Conservation (phyloP, 805 yeast genomes). For the Pichia insulana region DNA sequence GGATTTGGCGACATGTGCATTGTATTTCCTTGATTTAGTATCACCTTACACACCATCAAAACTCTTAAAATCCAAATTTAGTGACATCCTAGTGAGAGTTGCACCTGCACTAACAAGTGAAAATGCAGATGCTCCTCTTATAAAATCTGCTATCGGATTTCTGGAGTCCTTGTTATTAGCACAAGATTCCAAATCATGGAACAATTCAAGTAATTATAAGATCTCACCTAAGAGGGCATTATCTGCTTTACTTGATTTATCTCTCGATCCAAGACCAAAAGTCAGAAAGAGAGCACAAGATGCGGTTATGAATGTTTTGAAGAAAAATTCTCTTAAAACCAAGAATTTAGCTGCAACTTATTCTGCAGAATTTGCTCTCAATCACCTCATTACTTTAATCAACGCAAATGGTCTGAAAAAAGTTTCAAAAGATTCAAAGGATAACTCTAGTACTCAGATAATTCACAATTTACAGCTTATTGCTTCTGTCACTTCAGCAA, state of each 20-base stretch:
- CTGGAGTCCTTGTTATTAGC: constrained; percentile 70
- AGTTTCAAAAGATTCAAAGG: constrained; percentile 29
- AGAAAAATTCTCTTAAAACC: constrained; percentile 57
- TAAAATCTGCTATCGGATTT: constrained; percentile 79
- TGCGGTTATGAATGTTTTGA: constrained; percentile 58
- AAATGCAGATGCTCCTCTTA: constrained; percentile 68
- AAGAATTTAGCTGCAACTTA: constrained; percentile 64
- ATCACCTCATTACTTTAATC: constrained; percentile 40
- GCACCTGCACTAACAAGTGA: constrained; percentile 72
- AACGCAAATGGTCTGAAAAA: constrained; percentile 29
- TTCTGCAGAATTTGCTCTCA: constrained; percentile 61
- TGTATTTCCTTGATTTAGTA: constrained; percentile 74
- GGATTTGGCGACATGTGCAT: constrained; percentile 62
- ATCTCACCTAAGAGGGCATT: constrained; percentile 77
- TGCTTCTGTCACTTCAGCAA: constrained; percentile 58
- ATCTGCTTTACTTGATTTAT: constrained; percentile 65
- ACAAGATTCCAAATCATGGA: constrained; percentile 80
- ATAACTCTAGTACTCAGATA: constrained; percentile 41
- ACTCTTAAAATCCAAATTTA: constrained; percentile 64
- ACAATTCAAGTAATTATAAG: constrained; percentile 37
- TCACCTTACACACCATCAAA: constrained; percentile 65
- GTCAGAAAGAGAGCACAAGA: constrained; percentile 94
- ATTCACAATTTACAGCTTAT: constrained; percentile 75
- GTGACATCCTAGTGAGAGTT: constrained; percentile 66
- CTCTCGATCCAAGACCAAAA: constrained; percentile 86